Conservation (phyloP, 768 basidiomycete genomes). For the Agaricus subrufescens region DNA sequence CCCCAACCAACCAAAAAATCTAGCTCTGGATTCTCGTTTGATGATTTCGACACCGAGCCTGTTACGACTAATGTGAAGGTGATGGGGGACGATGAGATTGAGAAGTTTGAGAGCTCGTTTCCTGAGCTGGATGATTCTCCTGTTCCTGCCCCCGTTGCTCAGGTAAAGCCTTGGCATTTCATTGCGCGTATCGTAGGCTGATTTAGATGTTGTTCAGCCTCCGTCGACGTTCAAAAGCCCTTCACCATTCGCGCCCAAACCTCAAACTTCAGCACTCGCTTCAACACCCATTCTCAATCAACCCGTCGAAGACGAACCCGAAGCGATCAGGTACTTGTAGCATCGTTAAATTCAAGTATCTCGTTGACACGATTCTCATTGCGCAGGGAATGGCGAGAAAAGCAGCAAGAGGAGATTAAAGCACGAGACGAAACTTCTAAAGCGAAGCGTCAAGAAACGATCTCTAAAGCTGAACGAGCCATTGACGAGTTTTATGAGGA, state of each 20-base stretch:
- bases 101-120: conserved; percentile 82
- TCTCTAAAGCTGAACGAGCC: conserved; percentile 76
- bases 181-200: too few species aligned
- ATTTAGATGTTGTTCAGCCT: not conserved
- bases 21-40: conserved; percentile 58
- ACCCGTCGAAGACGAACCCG: conserved; percentile 74
- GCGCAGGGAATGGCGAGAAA: conserved; percentile 77
- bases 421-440: conserved; percentile 79
- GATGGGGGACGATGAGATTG: conserved; percentile 82
- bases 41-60: conserved; percentile 54
- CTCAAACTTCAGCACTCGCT: conserved; percentile 65
- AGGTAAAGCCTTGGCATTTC: not conserved
- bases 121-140: conserved; percentile 59
- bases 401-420: conserved; percentile 79
- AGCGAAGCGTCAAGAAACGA: conserved; percentile 74
- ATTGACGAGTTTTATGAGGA: conserved; percentile 91
- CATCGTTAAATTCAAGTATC: not conserved
- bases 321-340: conserved; percentile 70
- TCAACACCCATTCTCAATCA: conserved; percentile 74
- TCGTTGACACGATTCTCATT: not conserved
- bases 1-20: conserved; percentile 22
- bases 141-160: conserved; percentile 24
- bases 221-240: conserved; percentile 31
- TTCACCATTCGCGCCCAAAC: conserved; percentile 70
- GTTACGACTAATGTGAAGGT: conserved; percentile 52